phyloP scores from a whole-genome alignment of 768 basidiomycete genomes.

The Serpula lacrymans region DNA sequence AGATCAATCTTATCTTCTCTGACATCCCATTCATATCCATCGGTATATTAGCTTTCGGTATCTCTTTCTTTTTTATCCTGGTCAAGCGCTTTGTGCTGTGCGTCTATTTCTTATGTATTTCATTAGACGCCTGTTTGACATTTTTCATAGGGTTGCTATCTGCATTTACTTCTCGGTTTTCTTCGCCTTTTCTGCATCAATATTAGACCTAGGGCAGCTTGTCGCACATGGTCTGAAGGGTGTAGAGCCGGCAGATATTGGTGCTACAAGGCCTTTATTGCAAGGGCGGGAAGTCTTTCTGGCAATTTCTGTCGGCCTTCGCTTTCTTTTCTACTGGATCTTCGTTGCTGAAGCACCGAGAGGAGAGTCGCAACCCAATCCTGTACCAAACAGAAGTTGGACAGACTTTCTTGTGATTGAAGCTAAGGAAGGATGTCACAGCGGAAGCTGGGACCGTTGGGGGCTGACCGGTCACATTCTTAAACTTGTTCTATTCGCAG shows the following conservation, averaged over 20 bases:
- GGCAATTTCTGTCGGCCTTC: conserved; percentile 52
- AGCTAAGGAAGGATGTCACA: conserved; percentile 35
- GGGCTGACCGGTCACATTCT: conserved; percentile 51
- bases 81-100: conserved; percentile 52
- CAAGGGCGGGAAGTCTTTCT: conserved; percentile 57
- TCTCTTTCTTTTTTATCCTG: conserved; percentile 53
- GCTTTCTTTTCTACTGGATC: conserved; percentile 68
- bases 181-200: conserved; percentile 57
- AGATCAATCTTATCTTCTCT: conserved; percentile 56
- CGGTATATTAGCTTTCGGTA: conserved; percentile 61
- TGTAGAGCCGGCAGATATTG: conserved; percentile 15
- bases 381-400: conserved; percentile 6
- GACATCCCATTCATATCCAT: conserved; percentile 68
- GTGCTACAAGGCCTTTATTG: conserved; percentile 34
- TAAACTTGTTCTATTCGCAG: conserved; percentile 47
- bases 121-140: conserved; percentile 1
- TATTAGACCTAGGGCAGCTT: conserved; percentile 59
- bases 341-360: conserved; percentile 58
- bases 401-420: conserved; percentile 14
- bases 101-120: not conserved
- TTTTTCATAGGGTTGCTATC: conserved; percentile 35
- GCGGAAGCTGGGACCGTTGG: conserved; percentile 66
- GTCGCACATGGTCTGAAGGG: conserved; percentile 37
- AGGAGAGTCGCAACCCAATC: conserved; percentile 30
- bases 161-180: conserved; percentile 58